Evolutionary conservation across 1,284 basidiomycete species (phyloP), one percentile per base, ranked within the genome.

Genomic region (Malassezia obtusa): DNA sequence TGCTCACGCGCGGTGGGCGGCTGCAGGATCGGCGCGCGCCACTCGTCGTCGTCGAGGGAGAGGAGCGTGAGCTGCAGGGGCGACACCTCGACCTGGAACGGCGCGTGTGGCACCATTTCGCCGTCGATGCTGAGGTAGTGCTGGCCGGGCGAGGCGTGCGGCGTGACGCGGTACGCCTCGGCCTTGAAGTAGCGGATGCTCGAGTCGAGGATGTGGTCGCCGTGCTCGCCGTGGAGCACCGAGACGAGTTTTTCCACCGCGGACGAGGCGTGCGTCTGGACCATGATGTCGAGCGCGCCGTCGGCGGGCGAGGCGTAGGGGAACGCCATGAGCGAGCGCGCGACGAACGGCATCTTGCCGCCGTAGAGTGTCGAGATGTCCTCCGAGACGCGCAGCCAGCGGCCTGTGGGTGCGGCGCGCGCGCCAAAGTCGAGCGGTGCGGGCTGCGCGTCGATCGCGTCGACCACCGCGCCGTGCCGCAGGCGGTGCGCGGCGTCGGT

Each of bases 1-100:
- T 41, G n/a, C 7, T 41, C 15, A 8, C 12, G 15, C 21, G 21
- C 39, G 14, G 39, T 21, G 19, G 39, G 39, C 19, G 39, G 25
- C 2, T 31, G 25, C 25, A 30, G 31, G 12, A 33, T 53, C 21
- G 53, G 48, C 10, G 53, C 41, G 6, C 14, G 35, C 52, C 52
- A 54, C 21, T 49, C 48, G 19, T 50, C 48, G 32, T 56, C 53
- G 22, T 37, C 33, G 19, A 56, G 45, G 10, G 48, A 32, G 15
- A 50, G 36, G 14, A 56, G 37, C 15, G n/a, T 22, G 17, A 50
- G 15, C 12, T 17, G 24, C 7, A 50, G 53, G 6, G 35, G 48
- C 22, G 45, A 50, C 10, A 87, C 83, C 73, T 94, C 87, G 5
- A 94, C 84, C 63, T 89, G 83, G 73, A 85, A 90, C 51, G 84